Base-by-base conservation (phyloP, 495 filamentous ascomycete species). In the Penicillium canescens region DNA sequence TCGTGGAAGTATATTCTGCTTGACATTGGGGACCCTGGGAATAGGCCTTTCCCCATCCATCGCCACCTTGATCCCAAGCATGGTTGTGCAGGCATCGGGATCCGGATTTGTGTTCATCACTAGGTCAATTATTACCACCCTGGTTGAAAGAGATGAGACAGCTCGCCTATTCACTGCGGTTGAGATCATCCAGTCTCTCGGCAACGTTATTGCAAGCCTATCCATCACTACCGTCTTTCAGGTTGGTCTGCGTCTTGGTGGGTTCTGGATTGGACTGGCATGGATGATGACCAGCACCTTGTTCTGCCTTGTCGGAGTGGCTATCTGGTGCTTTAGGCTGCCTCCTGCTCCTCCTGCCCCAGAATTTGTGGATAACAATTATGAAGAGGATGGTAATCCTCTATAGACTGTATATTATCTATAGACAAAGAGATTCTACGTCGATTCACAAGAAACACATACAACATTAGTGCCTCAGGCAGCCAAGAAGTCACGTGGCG, bases 151-250 rank as follows among this genome's bases (percentile, higher is more conserved):
- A 0, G 69, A 81, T 13, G 75, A 84, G 46, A 81, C 80, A 0
- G 82, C 82, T 8, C 71, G 82, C 3, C 61, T 85, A 12, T 85
- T 80, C 50, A 80, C 78, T 0, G 67, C 84, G 33, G 77, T 86
- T 45, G 79, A 77, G 53, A 76, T 85, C 10, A 54, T 82, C 12
- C 82, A 86, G 55, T 78, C 78, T 0, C 44, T 80, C 20, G 80
- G 82, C 12, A 72, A 71, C n/a, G 72, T 86, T 20, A 67, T 80
- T 23, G 82, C 78, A 3, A 79, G 79, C 13, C 66, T 82, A 0
- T 62, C 79, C 0, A 70, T 84, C 48, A 84, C 83, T 0, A 68
- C 67, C 28, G 71, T 78, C 20, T 85, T 87, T 54, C 75, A 78
- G 42, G 42, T 72, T 5, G 83, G 82, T 1, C 44, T 84, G 46